Evolutionary conservation across 176 grass and related monocot genomes (phyloP), one percentile per base, ranked within the genome.

Genomic region (Oryza coarctata): DNA sequence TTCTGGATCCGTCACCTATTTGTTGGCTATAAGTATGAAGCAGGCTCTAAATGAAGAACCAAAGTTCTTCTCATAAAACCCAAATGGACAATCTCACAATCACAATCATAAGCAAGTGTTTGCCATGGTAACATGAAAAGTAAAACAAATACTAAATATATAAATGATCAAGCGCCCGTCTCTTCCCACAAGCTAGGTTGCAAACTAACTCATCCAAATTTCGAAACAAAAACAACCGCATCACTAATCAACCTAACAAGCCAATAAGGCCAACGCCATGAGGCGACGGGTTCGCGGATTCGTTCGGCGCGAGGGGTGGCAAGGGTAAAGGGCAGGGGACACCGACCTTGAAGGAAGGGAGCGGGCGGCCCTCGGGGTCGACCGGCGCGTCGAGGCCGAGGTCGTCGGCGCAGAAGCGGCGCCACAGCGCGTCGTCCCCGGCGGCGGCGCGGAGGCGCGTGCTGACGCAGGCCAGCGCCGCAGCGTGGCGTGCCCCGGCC

Each of bases 341-440:
- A 62, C 17, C 38, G 10, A 95, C 96, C 93, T 91, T 91, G 85
- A 98, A 98, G 10, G 91, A 93, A 5, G 88, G 79, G 25, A 92
- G 90, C 66, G 65, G 73, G 20, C 18, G 81, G 50, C 68, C 90
- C 6, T 90, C 89, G n/a, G 93, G 93, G 35, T 91, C 96, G 47
- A 93, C 25, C 23, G 91, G 82, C 33, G 86, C 85, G 18, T 74
- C 13, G 50, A 99, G 76, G 28, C 72, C 82, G 52, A 99, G 76
- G 80, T 95, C 91, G 7, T 87, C 74, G 0, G 82, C 76, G 73
- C 96, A 98, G 85, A 95, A 95, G 40, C 52, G 79, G 68, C 84
- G 90, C 96, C 96, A 99, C 32, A 93, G 14, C 5, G 52, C 60
- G 12, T 99, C 93, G 5, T 87, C 90, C n/a, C 76, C 90, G 4